These are phyloP conservation scores for Dioscorea cayenensis DNA, from an alignment of 116 monocot species.

Conservation along the genomic window DNA sequence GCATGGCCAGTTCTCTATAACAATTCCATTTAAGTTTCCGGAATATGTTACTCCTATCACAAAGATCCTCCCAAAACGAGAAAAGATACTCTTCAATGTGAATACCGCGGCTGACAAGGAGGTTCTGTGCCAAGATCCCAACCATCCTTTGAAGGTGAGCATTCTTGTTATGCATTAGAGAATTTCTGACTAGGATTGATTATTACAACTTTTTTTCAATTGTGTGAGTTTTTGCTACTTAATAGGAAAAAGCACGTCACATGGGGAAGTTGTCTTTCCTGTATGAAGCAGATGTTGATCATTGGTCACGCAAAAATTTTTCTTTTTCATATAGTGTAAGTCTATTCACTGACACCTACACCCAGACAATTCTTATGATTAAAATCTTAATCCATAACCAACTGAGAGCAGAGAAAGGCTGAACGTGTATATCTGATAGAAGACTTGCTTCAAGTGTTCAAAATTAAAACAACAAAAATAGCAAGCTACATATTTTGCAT, in stretches of 20 bases:
- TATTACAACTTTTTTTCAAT: background rate
- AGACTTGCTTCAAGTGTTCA: background rate
- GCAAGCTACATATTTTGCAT: background rate
- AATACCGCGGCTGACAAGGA: constrained; percentile 61
- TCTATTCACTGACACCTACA: background rate
- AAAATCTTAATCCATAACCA: background rate
- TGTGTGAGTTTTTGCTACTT: constrained; percentile 2
- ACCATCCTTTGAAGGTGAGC: constrained; percentile 82
- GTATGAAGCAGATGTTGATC: constrained; percentile 66
- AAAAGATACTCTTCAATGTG: constrained; percentile 66
- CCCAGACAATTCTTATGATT: background rate
- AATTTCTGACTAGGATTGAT: background rate
- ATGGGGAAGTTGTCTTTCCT: constrained; percentile 50
- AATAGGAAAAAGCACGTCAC: constrained; percentile 60
- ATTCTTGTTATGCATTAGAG: background rate
- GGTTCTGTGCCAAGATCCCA: constrained; percentile 53
- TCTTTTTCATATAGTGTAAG: constrained; percentile 80
- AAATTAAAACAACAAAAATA: background rate
- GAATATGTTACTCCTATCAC: constrained; percentile 68
- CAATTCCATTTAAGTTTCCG: constrained; percentile 80
- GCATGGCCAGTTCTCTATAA: constrained; percentile 59
- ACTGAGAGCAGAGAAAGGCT: background rate
- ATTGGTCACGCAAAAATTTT: constrained; percentile 82
- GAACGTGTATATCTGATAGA: background rate
- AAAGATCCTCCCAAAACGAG: constrained; percentile 55